Evolutionary conservation across 2,329 filamentous ascomycete species (phyloP), one percentile per base, ranked within the genome.

Genomic region (Penicillium sp.): DNA sequence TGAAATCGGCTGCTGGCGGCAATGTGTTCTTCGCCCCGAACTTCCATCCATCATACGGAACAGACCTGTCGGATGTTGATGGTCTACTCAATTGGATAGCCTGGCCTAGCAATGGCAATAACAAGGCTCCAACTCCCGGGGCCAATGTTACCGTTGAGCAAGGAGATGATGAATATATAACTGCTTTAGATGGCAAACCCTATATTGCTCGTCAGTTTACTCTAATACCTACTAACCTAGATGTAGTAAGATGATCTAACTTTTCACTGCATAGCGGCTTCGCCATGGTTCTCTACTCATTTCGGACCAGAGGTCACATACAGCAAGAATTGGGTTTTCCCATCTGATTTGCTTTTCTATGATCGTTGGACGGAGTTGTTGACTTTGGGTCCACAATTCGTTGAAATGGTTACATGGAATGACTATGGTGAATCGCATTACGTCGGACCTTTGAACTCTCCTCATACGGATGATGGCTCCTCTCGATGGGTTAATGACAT

Each of bases 371-470:
- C 65, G 9, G 63, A 77, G 55, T 73, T 81, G 20, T 60, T 81
- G 11, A 61, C 65, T 6, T 62, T 79, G n/a, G 67, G 73, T 16
- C 79, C 80, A 16, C 71, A 75, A 4, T 81, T 80, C 56, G 66
- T 83, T 5, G 72, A 79, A 58, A 76, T 79, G 45, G 65, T 78
- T 11, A 75, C 75, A 5, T 79, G 76, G 76, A 79, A 79, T 51
- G 77, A 83, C 63, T 83, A 79, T 49, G 81, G 81, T 33, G 81
- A 83, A 63, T 80, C 76, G 16, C 81, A 83, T 61, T 82, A 83
- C 62, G 72, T 82, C 18, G 79, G 77, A 0, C 80, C 79, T 1
- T 64, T 81, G 20, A 71, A 70, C 14, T 78, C 74, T 8, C 69
- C 70, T 6, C 68, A 68, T 54, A 71, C 62, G 2, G 68, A 72